Evolutionary conservation across 371 early-diverging fungal species (phyloP).

Genomic region (Rhizopus delemar): DNA sequence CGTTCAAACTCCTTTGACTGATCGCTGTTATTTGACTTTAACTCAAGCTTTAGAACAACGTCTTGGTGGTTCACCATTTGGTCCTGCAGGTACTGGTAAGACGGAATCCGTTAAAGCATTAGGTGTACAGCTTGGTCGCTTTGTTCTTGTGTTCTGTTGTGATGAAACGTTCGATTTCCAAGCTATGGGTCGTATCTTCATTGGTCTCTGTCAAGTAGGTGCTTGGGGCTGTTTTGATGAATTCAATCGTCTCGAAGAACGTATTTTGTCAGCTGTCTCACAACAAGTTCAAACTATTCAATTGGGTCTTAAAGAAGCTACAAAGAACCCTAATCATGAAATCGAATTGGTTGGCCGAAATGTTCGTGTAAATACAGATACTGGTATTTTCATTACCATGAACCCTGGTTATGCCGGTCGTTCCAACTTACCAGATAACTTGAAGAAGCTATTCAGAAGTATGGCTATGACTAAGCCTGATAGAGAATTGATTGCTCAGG

Average conservation of each 20-base stretch:
- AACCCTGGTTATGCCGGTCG: constrained; percentile 99
- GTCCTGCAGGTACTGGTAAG: constrained; percentile 98
- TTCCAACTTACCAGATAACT: constrained; percentile 96
- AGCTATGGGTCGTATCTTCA: constrained; percentile 99
- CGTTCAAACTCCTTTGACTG: constrained; percentile 97
- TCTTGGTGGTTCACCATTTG: constrained; percentile 97
- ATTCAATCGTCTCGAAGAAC: constrained; percentile 97
- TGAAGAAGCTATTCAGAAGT: constrained; percentile 97
- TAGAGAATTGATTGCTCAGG: constrained; percentile 96
- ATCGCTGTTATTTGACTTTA: constrained; percentile 95
- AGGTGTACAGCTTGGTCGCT: constrained; percentile 93
- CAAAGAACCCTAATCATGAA: constrained; percentile 65
- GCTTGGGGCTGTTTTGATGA: constrained; percentile 99
- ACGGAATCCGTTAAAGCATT: constrained; percentile 98
- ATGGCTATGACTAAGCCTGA: constrained; percentile 99
- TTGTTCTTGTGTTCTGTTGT: constrained; percentile 99
- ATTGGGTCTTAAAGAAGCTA: constrained; percentile 81
- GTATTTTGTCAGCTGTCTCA: constrained; percentile 96
- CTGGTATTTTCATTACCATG: constrained; percentile 99
- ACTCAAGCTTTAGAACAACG: constrained; percentile 94
- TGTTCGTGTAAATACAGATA: constrained; percentile 83
- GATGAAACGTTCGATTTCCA: constrained; percentile 99
- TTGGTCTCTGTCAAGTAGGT: constrained; percentile 96
- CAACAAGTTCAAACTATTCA: constrained; percentile 99
- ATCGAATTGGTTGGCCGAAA: constrained; percentile 92